Conservation (phyloP, 2,329 filamentous ascomycete species). For the Colletotrichum sp. region DNA sequence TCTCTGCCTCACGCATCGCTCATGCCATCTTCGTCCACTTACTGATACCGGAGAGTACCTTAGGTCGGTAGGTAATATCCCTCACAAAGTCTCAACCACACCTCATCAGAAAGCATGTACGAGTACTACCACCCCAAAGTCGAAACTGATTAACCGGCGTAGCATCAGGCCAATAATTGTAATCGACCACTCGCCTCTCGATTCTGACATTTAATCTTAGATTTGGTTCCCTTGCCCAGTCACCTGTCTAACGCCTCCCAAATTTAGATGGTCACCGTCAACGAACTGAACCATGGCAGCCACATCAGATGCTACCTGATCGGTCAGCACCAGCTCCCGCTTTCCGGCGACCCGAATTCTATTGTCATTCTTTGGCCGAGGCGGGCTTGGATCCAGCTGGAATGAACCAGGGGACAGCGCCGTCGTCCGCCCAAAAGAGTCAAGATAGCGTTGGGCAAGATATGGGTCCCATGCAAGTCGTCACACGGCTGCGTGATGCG, state of each 20-base stretch:
- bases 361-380: neutral
- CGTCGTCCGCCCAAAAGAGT: neutral
- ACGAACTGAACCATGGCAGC: neutral
- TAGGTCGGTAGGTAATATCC: neutral
- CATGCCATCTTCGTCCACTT: neutral
- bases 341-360: neutral
- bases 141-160: neutral
- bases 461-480: neutral
- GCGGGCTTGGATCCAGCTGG: neutral
- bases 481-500: slow-evolving; percentile 1
- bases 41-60: neutral
- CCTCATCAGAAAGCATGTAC: neutral
- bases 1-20: neutral
- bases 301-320: neutral
- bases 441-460: neutral
- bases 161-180: neutral
- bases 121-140: neutral
- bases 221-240: neutral
- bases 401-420: neutral
- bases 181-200: slow-evolving; percentile 9
- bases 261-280: neutral
- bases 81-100: neutral
- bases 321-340: neutral
- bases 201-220: slow-evolving; percentile 9
- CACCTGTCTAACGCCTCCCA: slow-evolving; percentile 8